phyloP scores from a whole-genome alignment of 257 asterid genomes.

The Salvia hispanica region DNA sequence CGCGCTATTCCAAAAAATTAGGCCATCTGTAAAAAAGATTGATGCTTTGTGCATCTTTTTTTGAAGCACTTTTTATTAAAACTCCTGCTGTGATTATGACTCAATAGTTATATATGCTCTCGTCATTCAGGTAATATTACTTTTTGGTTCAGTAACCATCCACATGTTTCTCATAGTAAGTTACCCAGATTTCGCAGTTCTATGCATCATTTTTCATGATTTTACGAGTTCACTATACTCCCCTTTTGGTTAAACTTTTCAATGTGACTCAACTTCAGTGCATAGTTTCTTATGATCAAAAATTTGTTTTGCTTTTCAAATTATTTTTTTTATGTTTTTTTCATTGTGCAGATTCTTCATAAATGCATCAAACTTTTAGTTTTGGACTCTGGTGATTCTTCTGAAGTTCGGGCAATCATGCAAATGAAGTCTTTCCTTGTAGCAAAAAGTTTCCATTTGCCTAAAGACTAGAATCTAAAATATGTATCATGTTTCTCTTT shows the following conservation, averaged over 20 bases:
- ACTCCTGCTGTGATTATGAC: neutral
- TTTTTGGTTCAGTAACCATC: slow-evolving; percentile 1
- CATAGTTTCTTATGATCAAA: slow-evolving; percentile 33
- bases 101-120: neutral
- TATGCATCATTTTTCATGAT: slow-evolving; percentile 21
- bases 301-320: slow-evolving; percentile 33
- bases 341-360: slow-evolving; percentile 97
- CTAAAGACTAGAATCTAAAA: slow-evolving; percentile 62
- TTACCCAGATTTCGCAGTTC: neutral
- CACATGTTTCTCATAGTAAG: neutral
- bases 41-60: neutral
- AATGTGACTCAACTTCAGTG: slow-evolving; percentile 25
- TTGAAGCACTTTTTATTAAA: neutral
- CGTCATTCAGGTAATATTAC: neutral
- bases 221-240: neutral
- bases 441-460: slow-evolving; percentile 63
- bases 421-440: slow-evolving; percentile 85
- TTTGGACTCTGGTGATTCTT: slow-evolving; percentile 97
- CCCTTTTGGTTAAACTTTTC: slow-evolving; percentile 23
- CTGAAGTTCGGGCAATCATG: slow-evolving; percentile 89
- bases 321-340: slow-evolving; percentile 52
- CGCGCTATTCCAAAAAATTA: too few relatives aligned
- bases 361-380: slow-evolving; percentile 80
- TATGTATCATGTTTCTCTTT: slow-evolving; percentile 53
- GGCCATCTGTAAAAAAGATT: neutral